phyloP scores from a whole-genome alignment of 257 asterid species.

The Lycium barbarum region DNA sequence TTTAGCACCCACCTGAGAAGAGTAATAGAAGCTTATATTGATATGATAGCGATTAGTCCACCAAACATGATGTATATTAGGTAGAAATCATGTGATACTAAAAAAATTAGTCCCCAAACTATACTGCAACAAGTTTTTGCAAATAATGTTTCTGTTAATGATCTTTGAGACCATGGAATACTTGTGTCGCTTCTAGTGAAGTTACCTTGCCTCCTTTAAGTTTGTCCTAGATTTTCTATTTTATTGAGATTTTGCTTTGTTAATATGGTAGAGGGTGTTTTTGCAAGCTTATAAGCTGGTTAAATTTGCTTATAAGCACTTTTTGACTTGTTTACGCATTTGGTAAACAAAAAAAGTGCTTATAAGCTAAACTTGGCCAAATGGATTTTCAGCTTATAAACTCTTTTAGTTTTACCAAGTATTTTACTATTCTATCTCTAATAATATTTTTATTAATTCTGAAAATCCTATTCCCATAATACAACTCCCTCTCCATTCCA shows the following conservation, averaged over 20 bases:
- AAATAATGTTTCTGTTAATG: background rate
- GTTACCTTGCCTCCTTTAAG: conserved; percentile 16
- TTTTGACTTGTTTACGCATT: background rate
- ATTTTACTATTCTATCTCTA: background rate
- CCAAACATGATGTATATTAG: background rate
- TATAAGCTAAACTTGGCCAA: background rate
- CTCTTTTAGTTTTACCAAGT: background rate
- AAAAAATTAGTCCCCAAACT: background rate
- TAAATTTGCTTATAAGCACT: background rate
- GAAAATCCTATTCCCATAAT: background rate
- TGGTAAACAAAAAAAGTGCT: background rate
- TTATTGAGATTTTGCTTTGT: background rate
- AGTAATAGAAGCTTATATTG: conserved; percentile 11
- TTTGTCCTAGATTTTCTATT: background rate
- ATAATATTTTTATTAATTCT: background rate
- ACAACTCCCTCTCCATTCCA: background rate
- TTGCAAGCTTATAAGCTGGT: background rate
- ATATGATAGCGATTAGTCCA: background rate
- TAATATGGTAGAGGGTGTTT: background rate
- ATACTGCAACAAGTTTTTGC: background rate
- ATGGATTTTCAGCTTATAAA: background rate
- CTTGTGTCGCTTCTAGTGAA: background rate
- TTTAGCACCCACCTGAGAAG: background rate
- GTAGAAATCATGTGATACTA: background rate
- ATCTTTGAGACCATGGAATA: background rate